Conservation (phyloP, 306 rosid genomes). For the Senna siamea region DNA sequence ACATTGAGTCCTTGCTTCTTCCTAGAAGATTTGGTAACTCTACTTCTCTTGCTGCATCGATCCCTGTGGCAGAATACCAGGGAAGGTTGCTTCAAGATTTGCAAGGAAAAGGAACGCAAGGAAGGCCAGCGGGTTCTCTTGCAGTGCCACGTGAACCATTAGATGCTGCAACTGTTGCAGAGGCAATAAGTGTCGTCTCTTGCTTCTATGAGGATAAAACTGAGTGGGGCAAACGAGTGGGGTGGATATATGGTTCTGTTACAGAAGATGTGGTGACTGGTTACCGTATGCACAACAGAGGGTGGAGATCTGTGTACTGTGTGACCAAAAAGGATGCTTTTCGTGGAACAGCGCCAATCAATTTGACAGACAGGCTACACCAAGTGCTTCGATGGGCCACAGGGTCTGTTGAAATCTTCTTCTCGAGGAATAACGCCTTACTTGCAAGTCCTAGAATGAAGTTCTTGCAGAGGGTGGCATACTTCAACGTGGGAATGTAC, state of each 20-base stretch:
- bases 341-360: slow-evolving; percentile 85
- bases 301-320: slow-evolving; percentile 85
- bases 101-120: slow-evolving; percentile 60
- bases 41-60: slow-evolving; percentile 65
- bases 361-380: slow-evolving; percentile 81
- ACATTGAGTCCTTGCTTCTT: slow-evolving; percentile 77
- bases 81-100: slow-evolving; percentile 78
- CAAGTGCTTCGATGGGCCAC: slow-evolving; percentile 93
- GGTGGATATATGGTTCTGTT: slow-evolving; percentile 95
- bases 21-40: slow-evolving; percentile 87
- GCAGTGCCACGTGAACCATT: slow-evolving; percentile 81
- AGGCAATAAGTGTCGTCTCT: slow-evolving; percentile 81
- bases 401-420: slow-evolving; percentile 84
- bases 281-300: slow-evolving; percentile 89
- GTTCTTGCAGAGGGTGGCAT: slow-evolving; percentile 82
- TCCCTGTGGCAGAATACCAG: slow-evolving; percentile 85
- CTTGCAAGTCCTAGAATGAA: slow-evolving; percentile 82
- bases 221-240: slow-evolving; percentile 89
- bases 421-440: slow-evolving; percentile 78
- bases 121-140: slow-evolving; percentile 86
- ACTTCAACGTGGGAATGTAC: slow-evolving; percentile 89
- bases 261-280: slow-evolving; percentile 94
- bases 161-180: slow-evolving; percentile 84
- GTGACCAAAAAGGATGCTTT: slow-evolving; percentile 86
- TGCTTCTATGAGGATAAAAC: slow-evolving; percentile 89